Conservation (phyloP, 208 protist genomes). For the Trypanosoma platydactyli region DNA sequence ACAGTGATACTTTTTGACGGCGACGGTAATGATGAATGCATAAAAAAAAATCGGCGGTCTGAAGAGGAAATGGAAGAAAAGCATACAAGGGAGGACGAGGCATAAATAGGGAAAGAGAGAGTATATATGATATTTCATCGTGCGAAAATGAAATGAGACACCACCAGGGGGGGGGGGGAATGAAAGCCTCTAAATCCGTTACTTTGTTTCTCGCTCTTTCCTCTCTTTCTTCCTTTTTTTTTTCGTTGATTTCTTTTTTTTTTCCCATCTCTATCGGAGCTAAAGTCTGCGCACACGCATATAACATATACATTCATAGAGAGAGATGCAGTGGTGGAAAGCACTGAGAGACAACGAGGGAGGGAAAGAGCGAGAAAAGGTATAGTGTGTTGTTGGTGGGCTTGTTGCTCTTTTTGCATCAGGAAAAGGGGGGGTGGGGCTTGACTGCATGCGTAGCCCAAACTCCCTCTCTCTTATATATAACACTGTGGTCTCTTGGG, state of each 20-base stretch:
- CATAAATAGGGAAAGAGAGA: not conserved
- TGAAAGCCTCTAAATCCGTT: not conserved
- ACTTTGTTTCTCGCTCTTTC: constrained; percentile 2
- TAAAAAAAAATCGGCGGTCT: not conserved
- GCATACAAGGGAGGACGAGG: not conserved
- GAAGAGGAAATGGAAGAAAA: not conserved
- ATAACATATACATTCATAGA: not conserved
- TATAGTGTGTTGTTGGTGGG: too few species aligned
- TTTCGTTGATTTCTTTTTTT: constrained; percentile 16
- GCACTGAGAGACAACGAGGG: not conserved
- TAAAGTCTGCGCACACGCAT: not conserved
- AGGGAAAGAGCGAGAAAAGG: constrained; percentile 1
- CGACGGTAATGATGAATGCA: not conserved
- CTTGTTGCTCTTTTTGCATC: too few species aligned
- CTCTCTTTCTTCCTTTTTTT: constrained; percentile 17
- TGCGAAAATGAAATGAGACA: not conserved
- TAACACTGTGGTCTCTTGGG: too few species aligned
- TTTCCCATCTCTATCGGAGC: not conserved
- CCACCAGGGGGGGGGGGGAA: not conserved
- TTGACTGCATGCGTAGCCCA: too few species aligned
- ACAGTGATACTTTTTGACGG: not conserved
- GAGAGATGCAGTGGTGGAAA: not conserved
- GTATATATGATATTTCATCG: too few species aligned
- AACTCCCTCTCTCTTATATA: too few species aligned
- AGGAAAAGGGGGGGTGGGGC: too few species aligned